These are phyloP conservation scores for Sphagnum magellanicum DNA, from an alignment of 228 moss, liverwort and hornwort species.

Conservation along the genomic window DNA sequence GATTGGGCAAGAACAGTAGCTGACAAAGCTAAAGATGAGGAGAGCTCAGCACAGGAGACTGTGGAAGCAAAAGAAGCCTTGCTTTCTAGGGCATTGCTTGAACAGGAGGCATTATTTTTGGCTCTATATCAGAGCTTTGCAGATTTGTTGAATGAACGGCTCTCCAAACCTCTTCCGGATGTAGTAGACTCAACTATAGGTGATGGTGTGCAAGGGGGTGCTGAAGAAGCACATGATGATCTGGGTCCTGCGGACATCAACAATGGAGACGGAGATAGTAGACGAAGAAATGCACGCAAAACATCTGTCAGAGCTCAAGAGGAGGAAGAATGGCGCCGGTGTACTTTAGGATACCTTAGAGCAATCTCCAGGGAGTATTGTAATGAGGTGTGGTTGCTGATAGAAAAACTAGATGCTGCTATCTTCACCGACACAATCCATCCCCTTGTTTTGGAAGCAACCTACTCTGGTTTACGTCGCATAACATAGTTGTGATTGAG, in stretches of 20 bases:
- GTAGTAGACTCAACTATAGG: slow-evolving; percentile 40
- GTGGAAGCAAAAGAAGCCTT: slow-evolving; percentile 89
- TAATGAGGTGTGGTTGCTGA: slow-evolving; percentile 86
- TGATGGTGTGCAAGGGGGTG: slow-evolving; percentile 10
- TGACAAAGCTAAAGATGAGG: slow-evolving; percentile 75
- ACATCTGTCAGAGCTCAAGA: slow-evolving; percentile 27
- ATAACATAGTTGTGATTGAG: slow-evolving; percentile 17
- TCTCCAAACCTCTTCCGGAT: slow-evolving; percentile 41
- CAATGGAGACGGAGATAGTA: slow-evolving; percentile 25
- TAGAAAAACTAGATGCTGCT: slow-evolving; percentile 69
- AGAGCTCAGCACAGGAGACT: slow-evolving; percentile 69
- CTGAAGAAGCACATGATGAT: background rate
- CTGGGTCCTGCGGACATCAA: slow-evolving; percentile 25
- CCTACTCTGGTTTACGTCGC: slow-evolving; percentile 72
- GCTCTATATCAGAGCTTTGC: slow-evolving; percentile 74
- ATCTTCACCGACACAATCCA: slow-evolving; percentile 62
- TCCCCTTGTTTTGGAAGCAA: slow-evolving; percentile 56
- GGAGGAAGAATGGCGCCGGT: slow-evolving; percentile 78
- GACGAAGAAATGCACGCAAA: slow-evolving; percentile 31
- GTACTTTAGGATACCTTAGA: slow-evolving; percentile 69
- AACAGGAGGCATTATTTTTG: slow-evolving; percentile 90
- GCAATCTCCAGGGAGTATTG: slow-evolving; percentile 78
- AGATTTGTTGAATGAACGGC: slow-evolving; percentile 50
- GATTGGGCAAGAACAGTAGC: slow-evolving; percentile 86
- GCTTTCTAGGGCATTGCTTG: slow-evolving; percentile 66